Evolutionary conservation across 2,329 filamentous ascomycete species (phyloP), one percentile per base, ranked within the genome.

Genomic region (Alternaria conjuncta): DNA sequence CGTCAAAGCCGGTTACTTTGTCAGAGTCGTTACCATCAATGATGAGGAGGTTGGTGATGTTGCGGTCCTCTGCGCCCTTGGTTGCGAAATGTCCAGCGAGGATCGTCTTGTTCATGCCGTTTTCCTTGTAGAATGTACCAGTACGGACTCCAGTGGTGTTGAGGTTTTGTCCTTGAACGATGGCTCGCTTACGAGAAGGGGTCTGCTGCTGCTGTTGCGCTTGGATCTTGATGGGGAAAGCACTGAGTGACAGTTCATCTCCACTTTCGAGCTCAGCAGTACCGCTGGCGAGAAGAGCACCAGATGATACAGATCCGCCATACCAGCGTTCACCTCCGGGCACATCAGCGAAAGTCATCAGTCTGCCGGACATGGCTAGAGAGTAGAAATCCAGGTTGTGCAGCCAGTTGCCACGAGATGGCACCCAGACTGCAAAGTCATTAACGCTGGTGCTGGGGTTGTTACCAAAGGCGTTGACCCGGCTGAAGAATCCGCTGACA

Each of bases 341-440:
- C 20, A 93, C 83, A 57, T 90, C 84, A n/a, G 92, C 86, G 43
- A 90, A 84, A 7, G 92, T 87, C 18, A 90, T 91, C 49, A 99
- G 85, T 60, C 89, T 83, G 41, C 96, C 96, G 61, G 86, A 85
- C 71, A 96, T 87, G 7, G 87, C 84, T 58, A 92, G 89, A 30
- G 89, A 85, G 8, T 87, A 82, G 7, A 88, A 83, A 11, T 80
- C 72, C 18, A 97, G 82, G 70, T 96, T 96, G 75, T 93, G 89
- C 15, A 99, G 84, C 96, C 96, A 99, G 76, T 96, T 96, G 61
- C 85, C 86, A 65, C 87, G 85, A 4, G 94, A 96, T 4, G 92
- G 92, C 8, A 98, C 90, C 96, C 96, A 99, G 41, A 98, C 85
- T 13, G 93, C 95, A 73, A 99, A 93, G 3, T 94, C 94, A 55